Evolutionary conservation across 805 yeast species (phyloP), one percentile per base, ranked within the genome.

Genomic region (Candida nitratophila): DNA sequence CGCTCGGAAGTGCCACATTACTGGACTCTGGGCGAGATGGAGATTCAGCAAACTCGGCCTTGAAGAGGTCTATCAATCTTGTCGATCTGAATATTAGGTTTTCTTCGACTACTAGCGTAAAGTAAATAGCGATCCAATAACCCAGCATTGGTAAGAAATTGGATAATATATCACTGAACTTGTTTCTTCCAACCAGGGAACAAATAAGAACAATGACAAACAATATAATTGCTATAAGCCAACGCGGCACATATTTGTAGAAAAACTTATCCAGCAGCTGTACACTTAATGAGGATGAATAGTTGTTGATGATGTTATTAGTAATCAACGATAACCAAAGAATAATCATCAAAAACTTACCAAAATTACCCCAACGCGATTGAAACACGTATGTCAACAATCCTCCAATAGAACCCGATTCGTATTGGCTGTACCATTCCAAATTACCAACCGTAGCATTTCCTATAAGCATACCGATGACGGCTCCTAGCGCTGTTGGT

Each of bases 111-210:
- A 86, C 63, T 38, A 87, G 59, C n/a, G 77, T 74, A 53, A 82
- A 77, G 60, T 87, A 88, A 66, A 87, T 85, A 46, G 90, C 77
- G 44, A 86, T 77, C 96, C 96, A 87, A 64, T 87, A 87, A 2
- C 95, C 95, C 46, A 87, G 76, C 96, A 87, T 87, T 10, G 96
- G 96, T 54, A 87, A 67, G 63, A 87, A 87, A 55, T 87, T 87
- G 11, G 87, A 79, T 51, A 87, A 66, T 47, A 88, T 86, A 3
- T 78, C 70, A 45, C 86, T 70, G 58, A 88, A 83, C 52, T 81
- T 80, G 57, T 82, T 66, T 53, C 83, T 73, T 11, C 96, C 96
- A 20, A 76, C 90, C 47, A 86, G 64, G 1, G 95, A 81, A 58
- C 87, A 75, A 3, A 83, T 77, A 48, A 85, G 67, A 54, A 81